A percentile compares a stretch with the other conserved stretches of the same genome.
These are phyloP conservation scores for Eustoma russellianum DNA, from an alignment of 257 asterid genomes.

Conservation along the genomic window DNA sequence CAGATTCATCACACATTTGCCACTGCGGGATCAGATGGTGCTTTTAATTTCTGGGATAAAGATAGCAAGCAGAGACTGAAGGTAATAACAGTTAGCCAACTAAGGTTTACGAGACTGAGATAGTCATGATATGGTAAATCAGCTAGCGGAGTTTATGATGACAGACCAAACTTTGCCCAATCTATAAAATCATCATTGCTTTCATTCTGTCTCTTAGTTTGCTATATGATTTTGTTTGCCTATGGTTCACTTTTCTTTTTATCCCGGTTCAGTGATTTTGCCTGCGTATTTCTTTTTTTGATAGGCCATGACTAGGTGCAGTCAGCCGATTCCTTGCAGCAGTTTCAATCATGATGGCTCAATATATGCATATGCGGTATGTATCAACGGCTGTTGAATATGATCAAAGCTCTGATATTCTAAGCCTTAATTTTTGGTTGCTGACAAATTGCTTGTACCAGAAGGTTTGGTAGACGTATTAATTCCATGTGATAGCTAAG, in stretches of 20 bases:
- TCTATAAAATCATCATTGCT: no score
- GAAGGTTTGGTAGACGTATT: no score
- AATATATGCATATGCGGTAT: conserved; percentile 74
- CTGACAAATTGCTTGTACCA: no score
- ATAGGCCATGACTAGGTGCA: conserved; percentile 84
- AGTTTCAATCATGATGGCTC: conserved; percentile 87
- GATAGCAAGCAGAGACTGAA: conserved; percentile 98
- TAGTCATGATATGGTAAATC: no score
- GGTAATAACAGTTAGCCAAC: conserved; percentile 23
- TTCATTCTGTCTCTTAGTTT: neutral
- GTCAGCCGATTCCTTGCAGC: conserved; percentile 79
- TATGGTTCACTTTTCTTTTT: neutral
- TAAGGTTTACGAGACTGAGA: no score
- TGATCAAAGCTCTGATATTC: no score
- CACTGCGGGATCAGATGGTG: conserved; percentile 95
- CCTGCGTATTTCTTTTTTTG: conserved; percentile 8
- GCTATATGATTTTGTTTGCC: neutral
- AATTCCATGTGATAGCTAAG: neutral
- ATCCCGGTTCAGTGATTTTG: neutral
- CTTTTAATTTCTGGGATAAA: conserved; percentile 94
- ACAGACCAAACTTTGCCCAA: no score
- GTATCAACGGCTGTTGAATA: conserved; percentile 4
- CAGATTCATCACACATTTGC: conserved; percentile 89
- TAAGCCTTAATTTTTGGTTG: no score
- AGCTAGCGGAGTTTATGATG: no score